phyloP scores from a whole-genome alignment of 192 early-diverging fungal species.

The Entophlyctis luteolus region DNA sequence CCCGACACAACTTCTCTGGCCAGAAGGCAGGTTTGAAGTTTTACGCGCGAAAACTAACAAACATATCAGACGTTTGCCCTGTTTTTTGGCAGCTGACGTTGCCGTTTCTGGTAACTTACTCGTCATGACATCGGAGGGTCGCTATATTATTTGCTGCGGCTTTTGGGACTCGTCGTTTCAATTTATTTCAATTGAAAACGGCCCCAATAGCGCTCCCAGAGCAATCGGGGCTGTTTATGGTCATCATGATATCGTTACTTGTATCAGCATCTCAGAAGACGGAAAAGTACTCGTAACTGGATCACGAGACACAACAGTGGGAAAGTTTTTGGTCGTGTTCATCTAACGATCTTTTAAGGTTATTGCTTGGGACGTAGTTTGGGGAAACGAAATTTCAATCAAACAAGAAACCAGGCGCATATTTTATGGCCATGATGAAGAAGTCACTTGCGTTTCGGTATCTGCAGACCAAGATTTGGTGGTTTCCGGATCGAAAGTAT shows the following conservation, averaged over 20 bases:
- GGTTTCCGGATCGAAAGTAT: conserved; percentile 43
- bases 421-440: conserved; percentile 46
- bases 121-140: conserved; percentile 29
- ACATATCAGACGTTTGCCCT: conserved; percentile 17
- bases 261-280: conserved; percentile 36
- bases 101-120: conserved; percentile 21
- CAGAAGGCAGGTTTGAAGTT: conserved; percentile 8
- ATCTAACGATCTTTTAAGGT: background rate
- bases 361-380: background rate
- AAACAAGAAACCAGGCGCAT: conserved; percentile 23
- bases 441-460: conserved; percentile 36
- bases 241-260: conserved; percentile 44
- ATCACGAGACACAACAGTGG: conserved; percentile 46
- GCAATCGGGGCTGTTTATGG: conserved; percentile 39
- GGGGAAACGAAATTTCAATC: background rate
- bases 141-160: conserved; percentile 34
- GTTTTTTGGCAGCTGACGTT: conserved; percentile 27
- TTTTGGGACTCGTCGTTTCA: conserved; percentile 45
- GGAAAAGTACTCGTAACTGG: conserved; percentile 36
- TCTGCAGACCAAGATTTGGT: conserved; percentile 41
- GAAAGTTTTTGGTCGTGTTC: conserved; percentile 25
- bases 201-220: conserved; percentile 12
- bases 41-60: background rate
- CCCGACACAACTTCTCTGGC: conserved; percentile 18
- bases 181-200: conserved; percentile 21